Evolutionary conservation across 169 alveolate species (phyloP).

Genomic region (Cryptosporidium meleagridis): DNA sequence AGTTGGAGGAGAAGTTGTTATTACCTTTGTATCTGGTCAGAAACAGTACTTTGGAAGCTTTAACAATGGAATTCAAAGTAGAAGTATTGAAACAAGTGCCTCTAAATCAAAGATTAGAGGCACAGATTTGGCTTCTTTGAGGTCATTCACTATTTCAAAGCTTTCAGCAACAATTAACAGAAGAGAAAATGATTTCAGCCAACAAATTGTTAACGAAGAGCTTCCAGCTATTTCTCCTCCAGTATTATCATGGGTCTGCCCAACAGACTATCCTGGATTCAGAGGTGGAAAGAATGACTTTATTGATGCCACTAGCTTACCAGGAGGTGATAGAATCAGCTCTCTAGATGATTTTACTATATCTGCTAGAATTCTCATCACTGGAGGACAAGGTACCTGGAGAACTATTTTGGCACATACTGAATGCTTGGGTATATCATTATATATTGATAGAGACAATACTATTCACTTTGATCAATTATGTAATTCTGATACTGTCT

Average conservation of each 20-base stretch:
- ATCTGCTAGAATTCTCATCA: slow-evolving; percentile 74
- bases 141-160: slow-evolving; percentile 56
- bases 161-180: slow-evolving; percentile 30
- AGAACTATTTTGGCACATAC: slow-evolving; percentile 74
- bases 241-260: slow-evolving; percentile 71
- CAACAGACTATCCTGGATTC: slow-evolving; percentile 78
- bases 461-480: slow-evolving; percentile 71
- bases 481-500: slow-evolving; percentile 65
- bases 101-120: slow-evolving; percentile 67
- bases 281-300: slow-evolving; percentile 78
- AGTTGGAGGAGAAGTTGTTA: slow-evolving; percentile 74
- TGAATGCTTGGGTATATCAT: slow-evolving; percentile 71
- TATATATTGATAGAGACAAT: slow-evolving; percentile 66
- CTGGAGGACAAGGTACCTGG: slow-evolving; percentile 77
- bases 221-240: slow-evolving; percentile 51
- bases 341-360: slow-evolving; percentile 79
- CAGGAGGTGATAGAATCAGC: slow-evolving; percentile 76
- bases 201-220: slow-evolving; percentile 40
- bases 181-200: neutral
- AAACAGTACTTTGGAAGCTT: slow-evolving; percentile 70
- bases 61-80: slow-evolving; percentile 76
- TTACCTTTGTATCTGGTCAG: slow-evolving; percentile 72
- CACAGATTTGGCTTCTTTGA: slow-evolving; percentile 8
- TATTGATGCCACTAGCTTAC: slow-evolving; percentile 77
- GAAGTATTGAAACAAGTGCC: slow-evolving; percentile 5